Evolutionary conservation across 2,329 filamentous ascomycete genomes (phyloP), one percentile per base, ranked within the genome.

Genomic region (Paracamarosporium sp.): DNA sequence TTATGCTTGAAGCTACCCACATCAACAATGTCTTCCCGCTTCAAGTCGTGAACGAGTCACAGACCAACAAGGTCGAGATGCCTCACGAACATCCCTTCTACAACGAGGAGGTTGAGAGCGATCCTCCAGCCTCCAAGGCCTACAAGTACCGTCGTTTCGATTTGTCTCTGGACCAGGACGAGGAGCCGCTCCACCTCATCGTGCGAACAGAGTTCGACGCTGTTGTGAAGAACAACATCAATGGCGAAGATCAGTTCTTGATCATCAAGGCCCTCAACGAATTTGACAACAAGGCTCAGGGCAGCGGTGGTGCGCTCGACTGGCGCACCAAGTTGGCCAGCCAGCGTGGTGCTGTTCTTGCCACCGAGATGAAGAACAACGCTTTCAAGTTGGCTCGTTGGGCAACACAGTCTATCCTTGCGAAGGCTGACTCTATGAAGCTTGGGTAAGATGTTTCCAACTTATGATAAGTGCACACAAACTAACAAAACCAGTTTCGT

Each of bases 331-430:
- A 99, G 86, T 87, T 99, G 59, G 90, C 91, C 64, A 92, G 89
- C 70, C 93, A 97, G 83, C 90, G 95, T 72, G 95, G 95, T 88
- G 95, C 95, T 56, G 94, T 99, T 41, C 91, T 99, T 25, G 95
- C 95, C 20, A 99, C 95, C 12, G 95, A 99, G 84, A 99, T 99
- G 95, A 99, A 99, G 91, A 99, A 99, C 88, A 99, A 99, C 87
- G 93, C 89, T 75, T 96, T 92, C 90, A 99, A 99, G 85, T 89
- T 99, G 62, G 95, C 95, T 57, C 86, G 95, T 77, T 99, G 95
- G 95, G 97, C 95, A 30, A 92, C 94, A 41, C 95, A 99, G 84
- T 92, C 90, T 74, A 97, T 99, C 74, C 87, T 99, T 57, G 93
- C 94, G 77, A 93, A 93, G 82, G 93, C 95, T n/a, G 95, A 99